phyloP scores from a whole-genome alignment of 805 yeast species.

The Kluyveromyces nonfermentans region DNA sequence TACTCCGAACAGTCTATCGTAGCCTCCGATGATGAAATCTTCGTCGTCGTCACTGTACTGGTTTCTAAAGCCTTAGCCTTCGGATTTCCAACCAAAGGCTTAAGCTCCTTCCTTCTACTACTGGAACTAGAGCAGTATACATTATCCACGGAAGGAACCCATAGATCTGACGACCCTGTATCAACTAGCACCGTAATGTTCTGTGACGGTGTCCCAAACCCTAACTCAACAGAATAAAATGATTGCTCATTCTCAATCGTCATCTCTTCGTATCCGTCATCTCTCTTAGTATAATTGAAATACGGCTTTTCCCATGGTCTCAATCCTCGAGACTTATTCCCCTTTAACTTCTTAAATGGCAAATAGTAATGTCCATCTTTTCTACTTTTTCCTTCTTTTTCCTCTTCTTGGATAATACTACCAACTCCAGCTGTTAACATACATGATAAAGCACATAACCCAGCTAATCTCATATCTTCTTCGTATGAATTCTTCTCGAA shows the following conservation, averaged over 20 bases:
- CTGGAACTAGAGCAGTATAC: slow-evolving; percentile 30
- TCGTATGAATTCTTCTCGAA: no score
- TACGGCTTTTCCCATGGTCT: slow-evolving; percentile 6
- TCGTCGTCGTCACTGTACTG: neutral
- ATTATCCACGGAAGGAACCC: slow-evolving; percentile 45
- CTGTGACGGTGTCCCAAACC: slow-evolving; percentile 52
- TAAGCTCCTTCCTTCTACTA: neutral
- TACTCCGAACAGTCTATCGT: slow-evolving; percentile 31
- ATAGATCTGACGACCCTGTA: slow-evolving; percentile 69
- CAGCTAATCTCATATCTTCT: no score
- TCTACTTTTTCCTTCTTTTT: neutral
- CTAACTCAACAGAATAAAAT: slow-evolving; percentile 38
- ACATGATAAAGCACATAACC: no score
- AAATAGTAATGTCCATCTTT: slow-evolving; percentile 6
- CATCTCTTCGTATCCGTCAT: slow-evolving; percentile 26
- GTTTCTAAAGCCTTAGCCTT: neutral
- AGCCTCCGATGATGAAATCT: slow-evolving; percentile 10
- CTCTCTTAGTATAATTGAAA: slow-evolving; percentile 16
- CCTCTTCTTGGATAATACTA: neutral
- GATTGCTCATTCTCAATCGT: slow-evolving; percentile 31
- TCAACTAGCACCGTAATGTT: slow-evolving; percentile 52
- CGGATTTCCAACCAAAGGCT: no score
- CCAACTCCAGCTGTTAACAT: neutral
- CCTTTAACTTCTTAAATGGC: slow-evolving; percentile 19
- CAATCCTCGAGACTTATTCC: slow-evolving; percentile 13